Evolutionary conservation across 208 protist genomes (phyloP), one percentile per base, ranked within the genome.

Genomic region (Trypanosoma vivax): DNA sequence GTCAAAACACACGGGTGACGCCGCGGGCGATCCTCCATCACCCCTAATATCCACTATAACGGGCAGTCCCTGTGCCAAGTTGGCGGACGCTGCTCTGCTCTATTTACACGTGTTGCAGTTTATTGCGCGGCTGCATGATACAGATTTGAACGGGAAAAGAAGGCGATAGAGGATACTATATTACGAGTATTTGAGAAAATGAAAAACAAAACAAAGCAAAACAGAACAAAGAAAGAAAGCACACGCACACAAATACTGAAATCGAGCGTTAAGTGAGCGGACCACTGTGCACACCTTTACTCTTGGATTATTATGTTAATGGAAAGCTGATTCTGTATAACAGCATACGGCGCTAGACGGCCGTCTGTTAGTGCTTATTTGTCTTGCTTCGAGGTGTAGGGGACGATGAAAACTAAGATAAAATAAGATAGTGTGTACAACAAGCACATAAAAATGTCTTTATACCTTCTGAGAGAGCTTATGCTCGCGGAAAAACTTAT

Each of bases 1-100:
- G 88, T 94, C 40, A 94, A 50, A 29, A 94, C 88, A 27, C 74
- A 89, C 25, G 87, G 80, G 1, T 42, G 34, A 24, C 57, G 28
- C 29, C 42, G 52, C 1, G 29, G 18, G 13, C 40, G 48, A 27
- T 55, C 60, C 6, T 59, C 52, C 52, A 66, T 58, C 25, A 14
- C 16, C 38, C 11, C 31, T 1, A 11, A 9, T 11, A 58, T 24
- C 24, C 30, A 14, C 50, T 29, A 14, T 14, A 16, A 29, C 24
- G 29, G 7, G 33, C n/a, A 14, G 18, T 46, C 16, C 5, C 21
- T 31, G 25, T 51, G 14, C 14, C n/a, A n/a, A n/a, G n/a, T n/a
- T n/a, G n/a, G n/a, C n/a, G n/a, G n/a, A n/a, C n/a, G n/a, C n/a
- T n/a, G n/a, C n/a, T n/a, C n/a, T n/a, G n/a, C n/a, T n/a, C n/a